Base-by-base conservation (phyloP, 208 protist genomes). In the Acanthamoeba healyi region DNA sequence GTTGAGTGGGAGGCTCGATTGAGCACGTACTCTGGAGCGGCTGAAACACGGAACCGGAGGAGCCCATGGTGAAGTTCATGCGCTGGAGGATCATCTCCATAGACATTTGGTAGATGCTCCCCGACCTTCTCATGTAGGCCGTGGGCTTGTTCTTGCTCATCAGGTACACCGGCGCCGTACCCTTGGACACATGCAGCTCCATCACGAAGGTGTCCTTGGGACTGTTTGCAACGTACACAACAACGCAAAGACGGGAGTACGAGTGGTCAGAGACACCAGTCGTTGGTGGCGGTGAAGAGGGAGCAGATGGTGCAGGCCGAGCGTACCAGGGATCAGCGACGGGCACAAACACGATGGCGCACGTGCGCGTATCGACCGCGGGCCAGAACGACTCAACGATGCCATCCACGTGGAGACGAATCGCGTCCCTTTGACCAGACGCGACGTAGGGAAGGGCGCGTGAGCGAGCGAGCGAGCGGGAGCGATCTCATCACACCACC, bases 341-440 rank as follows among this genome's bases (percentile, higher is more conserved):
- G 17, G 89, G 89, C 40, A 94, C 89, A 61, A 94, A 94, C 24
- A 77, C 65, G 46, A 94, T 94, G 46, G 58, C 89, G 26, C 58
- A 94, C 44, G 67, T 58, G 42, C 49, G n/a, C 51, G 89, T 54
- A n/a, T 77, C 65, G 19, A 94, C 89, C 6, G 89, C 40, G 67
- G 89, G 89, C 89, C 89, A 94, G 34, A 94, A 84, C 0, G 58
- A 54, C 89, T 94, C 89, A 14, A 94, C 65, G 29, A 92, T 92
- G 49, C 86, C 86, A 26, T 92, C 86, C n/a, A 92, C 63, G 42
- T 92, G 86, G 6, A 92, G 44, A 4, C 86, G 54, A 56, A 92
- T 56, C 0, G 86, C 54, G 86, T 77, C 86, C 51, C 58, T 74
- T 7, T 19, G 54, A 61, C 17, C 19, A 19, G 38, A 86, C 2